phyloP scores from a whole-genome alignment of 805 yeast genomes.

The Myxozyma geophila region DNA sequence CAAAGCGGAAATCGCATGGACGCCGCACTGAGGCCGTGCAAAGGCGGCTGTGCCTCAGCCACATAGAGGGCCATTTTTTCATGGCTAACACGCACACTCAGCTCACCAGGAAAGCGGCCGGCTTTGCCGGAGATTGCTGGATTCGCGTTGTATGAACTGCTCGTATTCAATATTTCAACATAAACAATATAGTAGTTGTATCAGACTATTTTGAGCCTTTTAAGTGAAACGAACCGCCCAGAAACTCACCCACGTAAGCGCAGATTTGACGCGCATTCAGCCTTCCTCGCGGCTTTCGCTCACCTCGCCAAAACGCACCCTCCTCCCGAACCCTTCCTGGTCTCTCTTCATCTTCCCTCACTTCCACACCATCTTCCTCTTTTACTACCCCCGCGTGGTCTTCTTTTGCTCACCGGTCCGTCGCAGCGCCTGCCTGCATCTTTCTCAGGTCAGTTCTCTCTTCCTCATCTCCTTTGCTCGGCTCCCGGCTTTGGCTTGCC shows the following conservation, averaged over 20 bases:
- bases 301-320: neutral
- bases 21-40: conserved; percentile 14
- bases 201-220: too few relatives aligned
- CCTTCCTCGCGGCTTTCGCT: too few relatives aligned
- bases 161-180: too few relatives aligned
- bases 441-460: conserved; percentile 1
- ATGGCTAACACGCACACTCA: too few relatives aligned
- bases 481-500: neutral
- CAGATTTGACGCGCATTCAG: too few relatives aligned
- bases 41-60: conserved; percentile 4
- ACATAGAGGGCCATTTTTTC: neutral
- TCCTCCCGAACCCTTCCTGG: neutral
- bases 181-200: too few relatives aligned
- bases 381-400: conserved; percentile 1
- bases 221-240: too few relatives aligned
- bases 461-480: neutral
- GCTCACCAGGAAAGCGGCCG: too few relatives aligned
- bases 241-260: too few relatives aligned
- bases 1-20: conserved; percentile 5
- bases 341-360: conserved; percentile 2
- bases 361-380: neutral
- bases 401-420: neutral
- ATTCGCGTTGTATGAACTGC: too few relatives aligned
- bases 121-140: too few relatives aligned
- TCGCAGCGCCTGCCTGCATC: neutral